Base-by-base conservation (phyloP, 2,329 filamentous ascomycete genomes). In the Nigrograna mackinnonii region DNA sequence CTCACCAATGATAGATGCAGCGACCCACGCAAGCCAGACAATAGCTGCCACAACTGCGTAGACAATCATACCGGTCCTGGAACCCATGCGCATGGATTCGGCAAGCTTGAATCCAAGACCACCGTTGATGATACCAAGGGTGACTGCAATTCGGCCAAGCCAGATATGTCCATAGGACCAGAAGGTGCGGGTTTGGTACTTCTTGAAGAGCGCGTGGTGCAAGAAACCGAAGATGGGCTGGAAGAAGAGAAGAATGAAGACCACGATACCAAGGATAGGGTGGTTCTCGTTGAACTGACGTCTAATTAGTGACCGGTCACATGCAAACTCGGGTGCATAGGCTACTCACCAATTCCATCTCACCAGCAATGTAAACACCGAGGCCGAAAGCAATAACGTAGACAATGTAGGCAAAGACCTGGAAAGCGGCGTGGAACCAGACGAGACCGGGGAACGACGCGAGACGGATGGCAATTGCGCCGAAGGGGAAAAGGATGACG, bases 101-200 rank as follows among this genome's bases (percentile, higher is more conserved):
- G 76, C 73, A 14, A 79, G 62, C 43, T 66, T 61, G 26, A 82
- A 70, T 0, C 79, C 79, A 1, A 82, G 59, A 1, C 79, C 79
- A n/a, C 77, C 79, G 53, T 82, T 82, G 57, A 82, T 68, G 42
- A 81, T 76, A 3, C 76, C 79, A 1, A 82, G 61, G 0, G 72
- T 66, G 11, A 83, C 72, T 17, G 75, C 66, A 20, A 68, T 50
- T 4, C 79, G 70, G 14, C 79, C 79, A 19, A 80, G 54, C 79
- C 79, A 83, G 35, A 80, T 67, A 51, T 83, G 79, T 3, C 61
- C 63, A 46, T 77, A 70, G 0, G 75, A 77, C 58, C 72, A 75
- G 5, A 70, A 47, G 2, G 72, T 75, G 22, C 75, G 74, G 12
- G 58, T 58, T 6, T 68, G 67, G 12, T 70, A 68, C 48, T 72